Conservation (phyloP, 352 stramenopile species). For the Thraustochytrium sp. region DNA sequence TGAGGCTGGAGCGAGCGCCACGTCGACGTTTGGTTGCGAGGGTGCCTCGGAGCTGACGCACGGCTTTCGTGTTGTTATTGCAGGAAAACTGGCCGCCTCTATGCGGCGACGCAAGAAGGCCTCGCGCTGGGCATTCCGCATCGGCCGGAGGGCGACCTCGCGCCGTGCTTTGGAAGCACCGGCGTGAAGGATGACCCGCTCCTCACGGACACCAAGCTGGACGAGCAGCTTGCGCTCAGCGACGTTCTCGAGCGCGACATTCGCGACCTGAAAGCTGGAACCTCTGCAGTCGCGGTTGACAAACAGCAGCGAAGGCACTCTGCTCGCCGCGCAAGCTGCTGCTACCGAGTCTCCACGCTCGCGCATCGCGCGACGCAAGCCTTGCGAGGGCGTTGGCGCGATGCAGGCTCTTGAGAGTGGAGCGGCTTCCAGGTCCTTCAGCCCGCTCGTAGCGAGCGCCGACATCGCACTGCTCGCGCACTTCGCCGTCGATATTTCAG, state of each 20-base stretch:
- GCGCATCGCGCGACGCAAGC: background rate
- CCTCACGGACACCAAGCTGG: background rate
- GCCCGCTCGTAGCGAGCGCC: no score
- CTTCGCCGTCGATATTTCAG: no score
- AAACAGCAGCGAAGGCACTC: no score
- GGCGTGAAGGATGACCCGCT: background rate
- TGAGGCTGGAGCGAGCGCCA: background rate
- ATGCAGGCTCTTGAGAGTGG: background rate
- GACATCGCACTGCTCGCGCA: no score
- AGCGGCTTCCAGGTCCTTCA: no score
- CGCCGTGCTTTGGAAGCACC: constrained; percentile 1
- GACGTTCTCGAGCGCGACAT: background rate
- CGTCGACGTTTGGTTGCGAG: no score
- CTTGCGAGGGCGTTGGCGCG: background rate
- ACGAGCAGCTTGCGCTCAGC: background rate
- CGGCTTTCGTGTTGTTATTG: constrained; percentile 74
- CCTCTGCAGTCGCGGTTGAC: background rate
- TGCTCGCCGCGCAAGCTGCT: no score
- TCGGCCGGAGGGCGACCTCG: background rate
- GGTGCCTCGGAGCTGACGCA: constrained; percentile 71
- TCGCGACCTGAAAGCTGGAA: background rate
- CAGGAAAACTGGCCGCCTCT: constrained; percentile 73
- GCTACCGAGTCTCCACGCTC: background rate
- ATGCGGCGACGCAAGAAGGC: constrained; percentile 58
- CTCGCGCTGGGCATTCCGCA: background rate